Evolutionary conservation across 1,284 basidiomycete genomes (phyloP).

Genomic region (Leccinum fallax): DNA sequence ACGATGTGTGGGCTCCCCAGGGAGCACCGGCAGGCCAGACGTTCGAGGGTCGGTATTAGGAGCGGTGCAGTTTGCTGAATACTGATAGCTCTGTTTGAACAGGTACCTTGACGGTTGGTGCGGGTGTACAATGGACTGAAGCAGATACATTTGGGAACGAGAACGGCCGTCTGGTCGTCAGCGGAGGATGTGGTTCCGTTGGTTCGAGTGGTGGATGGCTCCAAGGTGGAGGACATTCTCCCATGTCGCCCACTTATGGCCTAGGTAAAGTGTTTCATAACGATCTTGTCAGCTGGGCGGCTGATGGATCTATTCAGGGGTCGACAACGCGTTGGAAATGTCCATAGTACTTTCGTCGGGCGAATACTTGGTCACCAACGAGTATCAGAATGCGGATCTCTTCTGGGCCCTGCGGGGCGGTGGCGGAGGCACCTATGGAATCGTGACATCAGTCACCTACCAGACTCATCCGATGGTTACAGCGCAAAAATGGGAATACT

Average conservation of each 20-base stretch:
- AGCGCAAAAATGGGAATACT: slow-evolving; percentile 23
- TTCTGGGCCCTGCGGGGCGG: neutral
- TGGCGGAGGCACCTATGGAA: neutral
- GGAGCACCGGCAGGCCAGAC: slow-evolving; percentile 27
- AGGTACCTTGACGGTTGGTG: slow-evolving; percentile 42
- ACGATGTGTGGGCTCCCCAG: slow-evolving; percentile 36
- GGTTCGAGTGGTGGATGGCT: slow-evolving; percentile 46
- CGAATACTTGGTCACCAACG: slow-evolving; percentile 20
- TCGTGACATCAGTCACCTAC: neutral
- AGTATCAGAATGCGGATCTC: slow-evolving; percentile 11
- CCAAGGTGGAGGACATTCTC: slow-evolving; percentile 49
- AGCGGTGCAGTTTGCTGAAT: neutral
- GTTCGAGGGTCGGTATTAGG: slow-evolving; percentile 10
- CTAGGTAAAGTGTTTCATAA: slow-evolving; percentile 36
- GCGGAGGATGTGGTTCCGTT: slow-evolving; percentile 41
- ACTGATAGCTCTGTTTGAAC: neutral
- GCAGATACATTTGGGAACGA: slow-evolving; percentile 41
- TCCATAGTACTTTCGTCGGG: slow-evolving; percentile 24
- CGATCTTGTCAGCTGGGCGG: neutral
- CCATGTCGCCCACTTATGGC: slow-evolving; percentile 44
- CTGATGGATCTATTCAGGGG: slow-evolving; percentile 30
- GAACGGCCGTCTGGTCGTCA: slow-evolving; percentile 39
- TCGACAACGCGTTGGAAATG: slow-evolving; percentile 43
- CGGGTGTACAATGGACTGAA: slow-evolving; percentile 50
- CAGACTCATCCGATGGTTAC: slow-evolving; percentile 21